Evolutionary conservation across 169 alveolate genomes (phyloP).

Genomic region (Cystoisospora suis): DNA sequence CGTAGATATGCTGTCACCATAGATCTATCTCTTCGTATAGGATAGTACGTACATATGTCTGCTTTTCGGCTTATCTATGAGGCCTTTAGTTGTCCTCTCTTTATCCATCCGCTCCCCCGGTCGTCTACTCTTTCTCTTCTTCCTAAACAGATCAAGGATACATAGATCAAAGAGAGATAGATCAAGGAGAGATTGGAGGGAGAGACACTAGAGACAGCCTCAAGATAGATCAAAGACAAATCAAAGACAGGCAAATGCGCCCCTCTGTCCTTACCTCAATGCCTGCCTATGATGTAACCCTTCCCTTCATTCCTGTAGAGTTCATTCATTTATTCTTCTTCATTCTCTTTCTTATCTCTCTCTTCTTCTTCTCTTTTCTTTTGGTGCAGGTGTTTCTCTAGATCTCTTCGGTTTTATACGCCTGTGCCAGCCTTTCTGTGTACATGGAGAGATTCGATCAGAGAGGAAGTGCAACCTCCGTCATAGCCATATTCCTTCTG

Average conservation of each 20-base stretch:
- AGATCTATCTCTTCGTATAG: too few species aligned
- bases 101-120: too few species aligned
- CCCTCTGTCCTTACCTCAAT: neutral
- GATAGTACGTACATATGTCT: too few species aligned
- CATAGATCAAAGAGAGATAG: neutral
- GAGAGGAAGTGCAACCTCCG: slow-evolving; percentile 32
- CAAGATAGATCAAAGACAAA: neutral
- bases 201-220: too few species aligned
- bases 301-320: neutral
- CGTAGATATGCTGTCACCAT: too few species aligned
- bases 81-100: too few species aligned
- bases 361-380: neutral
- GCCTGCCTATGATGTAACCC: neutral
- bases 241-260: neutral
- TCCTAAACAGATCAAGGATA: too few species aligned
- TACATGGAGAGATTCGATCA: slow-evolving; percentile 23
- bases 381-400: slow-evolving; percentile 1
- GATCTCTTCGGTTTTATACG: slow-evolving; percentile 44
- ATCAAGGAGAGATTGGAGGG: too few species aligned
- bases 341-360: neutral
- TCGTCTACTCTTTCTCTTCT: too few species aligned
- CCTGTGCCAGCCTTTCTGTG: slow-evolving; percentile 24
- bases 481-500: neutral
- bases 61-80: too few species aligned
- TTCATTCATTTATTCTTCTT: neutral